phyloP scores from a whole-genome alignment of 768 basidiomycete genomes.

The Candolleomyces eurysporus region DNA sequence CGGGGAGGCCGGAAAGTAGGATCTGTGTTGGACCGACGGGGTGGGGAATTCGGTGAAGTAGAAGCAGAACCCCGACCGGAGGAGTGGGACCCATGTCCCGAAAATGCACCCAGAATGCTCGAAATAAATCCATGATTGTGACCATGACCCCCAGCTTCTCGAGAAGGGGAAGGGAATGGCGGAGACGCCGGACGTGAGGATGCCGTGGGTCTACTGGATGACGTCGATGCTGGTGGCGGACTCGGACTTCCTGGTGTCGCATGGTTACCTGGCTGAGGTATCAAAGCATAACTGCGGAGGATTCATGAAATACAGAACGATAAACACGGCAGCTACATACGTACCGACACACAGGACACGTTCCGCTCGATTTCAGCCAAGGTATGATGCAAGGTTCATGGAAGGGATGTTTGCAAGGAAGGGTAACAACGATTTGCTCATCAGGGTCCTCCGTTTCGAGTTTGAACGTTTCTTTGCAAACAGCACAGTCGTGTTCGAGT shows the following conservation, averaged over 20 bases:
- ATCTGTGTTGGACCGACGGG: conserved; percentile 34
- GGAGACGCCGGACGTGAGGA: conserved; percentile 1
- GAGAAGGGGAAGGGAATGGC: neutral
- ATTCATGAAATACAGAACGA: neutral
- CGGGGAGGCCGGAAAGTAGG: conserved; percentile 19
- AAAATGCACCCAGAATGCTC: conserved; percentile 13
- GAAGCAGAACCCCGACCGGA: neutral
- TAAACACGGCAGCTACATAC: conserved; percentile 18
- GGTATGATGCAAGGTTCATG: conserved; percentile 87
- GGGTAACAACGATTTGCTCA: conserved; percentile 73
- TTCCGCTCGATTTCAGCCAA: conserved; percentile 91
- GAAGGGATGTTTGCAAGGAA: conserved; percentile 91
- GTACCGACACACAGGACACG: conserved; percentile 94
- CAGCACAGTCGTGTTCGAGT: conserved; percentile 80
- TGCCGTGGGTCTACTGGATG: conserved; percentile 2
- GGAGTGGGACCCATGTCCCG: conserved; percentile 13
- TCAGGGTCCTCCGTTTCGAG: conserved; percentile 69
- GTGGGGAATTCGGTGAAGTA: conserved; percentile 17
- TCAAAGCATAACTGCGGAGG: conserved; percentile 54
- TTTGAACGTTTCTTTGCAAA: conserved; percentile 88
- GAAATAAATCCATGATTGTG: conserved; percentile 8
- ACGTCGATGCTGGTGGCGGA: neutral
- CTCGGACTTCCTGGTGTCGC: conserved; percentile 15
- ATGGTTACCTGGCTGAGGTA: conserved; percentile 61
- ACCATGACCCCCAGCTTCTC: conserved; percentile 4